A percentile compares a stretch with the other conserved stretches of the same genome.
These are phyloP conservation scores for Sporisorium sorghi DNA, from an alignment of 1,284 basidiomycete species.

Conservation along the genomic window DNA sequence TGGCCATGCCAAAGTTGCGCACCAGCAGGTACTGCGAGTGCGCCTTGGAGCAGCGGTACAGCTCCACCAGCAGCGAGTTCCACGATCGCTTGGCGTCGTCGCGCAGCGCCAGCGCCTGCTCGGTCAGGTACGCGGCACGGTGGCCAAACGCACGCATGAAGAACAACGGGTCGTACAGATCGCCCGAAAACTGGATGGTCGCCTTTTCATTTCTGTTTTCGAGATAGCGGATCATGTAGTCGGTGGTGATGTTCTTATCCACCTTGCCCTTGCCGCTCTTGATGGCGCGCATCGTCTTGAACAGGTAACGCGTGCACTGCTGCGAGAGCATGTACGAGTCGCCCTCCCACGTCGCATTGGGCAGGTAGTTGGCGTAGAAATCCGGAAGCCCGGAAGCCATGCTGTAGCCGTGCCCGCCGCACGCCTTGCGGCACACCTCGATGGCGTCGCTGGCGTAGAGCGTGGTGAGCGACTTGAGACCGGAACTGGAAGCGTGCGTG, in stretches of 20 bases:
- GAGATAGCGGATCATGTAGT: conserved; percentile 69
- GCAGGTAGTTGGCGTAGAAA: conserved; percentile 63
- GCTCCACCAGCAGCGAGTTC: conserved; percentile 70
- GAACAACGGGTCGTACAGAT: conserved; percentile 67
- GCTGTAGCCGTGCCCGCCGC: conserved; percentile 70
- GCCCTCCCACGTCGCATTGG: conserved; percentile 69
- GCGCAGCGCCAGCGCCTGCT: conserved; percentile 68
- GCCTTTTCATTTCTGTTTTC: conserved; percentile 64
- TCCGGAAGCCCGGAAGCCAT: conserved; percentile 63
- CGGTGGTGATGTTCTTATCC: conserved; percentile 64
- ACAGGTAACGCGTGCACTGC: conserved; percentile 69
- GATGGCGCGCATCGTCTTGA: conserved; percentile 68
- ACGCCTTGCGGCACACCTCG: conserved; percentile 70
- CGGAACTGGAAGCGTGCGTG: conserved; percentile 69
- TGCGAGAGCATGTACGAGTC: conserved; percentile 70
- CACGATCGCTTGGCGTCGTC: conserved; percentile 69
- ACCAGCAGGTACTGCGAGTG: conserved; percentile 63
- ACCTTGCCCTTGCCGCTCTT: conserved; percentile 53
- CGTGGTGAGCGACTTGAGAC: conserved; percentile 69
- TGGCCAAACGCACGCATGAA: conserved; percentile 69
- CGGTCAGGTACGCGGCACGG: conserved; percentile 69
- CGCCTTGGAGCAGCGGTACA: conserved; percentile 67
- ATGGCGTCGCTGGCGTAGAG: conserved; percentile 69
- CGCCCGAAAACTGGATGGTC: conserved; percentile 50
- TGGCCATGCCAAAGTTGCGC: conserved; percentile 70